Percentiles rank a stretch among this genome's conserved stretches.
Conservation (phyloP, 1,139 yeast species). For the Yarrowia galli region DNA sequence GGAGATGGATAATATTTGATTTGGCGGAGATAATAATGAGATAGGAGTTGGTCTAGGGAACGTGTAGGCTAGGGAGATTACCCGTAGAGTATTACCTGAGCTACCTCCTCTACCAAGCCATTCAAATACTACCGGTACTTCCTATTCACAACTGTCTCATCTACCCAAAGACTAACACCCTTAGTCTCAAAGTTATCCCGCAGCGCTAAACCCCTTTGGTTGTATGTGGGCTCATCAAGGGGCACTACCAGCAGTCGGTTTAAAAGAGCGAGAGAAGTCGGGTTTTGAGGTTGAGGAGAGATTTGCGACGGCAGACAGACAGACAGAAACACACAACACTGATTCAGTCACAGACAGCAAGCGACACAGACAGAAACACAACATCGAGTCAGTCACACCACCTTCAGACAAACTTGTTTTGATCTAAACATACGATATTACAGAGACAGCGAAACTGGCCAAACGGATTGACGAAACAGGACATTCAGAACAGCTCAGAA, state of each 20-base stretch:
- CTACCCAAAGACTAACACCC: slow-evolving; percentile 7
- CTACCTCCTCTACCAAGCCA: too few relatives aligned
- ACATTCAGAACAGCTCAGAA: too few relatives aligned
- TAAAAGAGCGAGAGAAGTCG: not conserved
- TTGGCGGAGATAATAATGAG: too few relatives aligned
- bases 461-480: not conserved
- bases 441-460: too few relatives aligned
- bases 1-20: too few relatives aligned
- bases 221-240: slow-evolving; percentile 34
- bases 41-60: too few relatives aligned
- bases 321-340: not conserved
- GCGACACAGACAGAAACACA: not conserved
- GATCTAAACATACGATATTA: not conserved
- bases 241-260: slow-evolving; percentile 3
- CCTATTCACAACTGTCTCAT: not conserved
- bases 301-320: too few relatives aligned
- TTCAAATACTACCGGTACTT: too few relatives aligned
- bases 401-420: not conserved
- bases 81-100: too few relatives aligned
- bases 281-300: too few relatives aligned
- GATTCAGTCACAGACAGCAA: not conserved
- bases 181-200: slow-evolving; percentile 34
- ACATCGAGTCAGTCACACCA: too few relatives aligned
- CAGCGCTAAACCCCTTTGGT: slow-evolving; percentile 36
- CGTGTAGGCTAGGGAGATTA: too few relatives aligned